Evolutionary conservation across 140 eudicot species (phyloP), one percentile per base, ranked within the genome.

Genomic region (Ambrosia hybrid): DNA sequence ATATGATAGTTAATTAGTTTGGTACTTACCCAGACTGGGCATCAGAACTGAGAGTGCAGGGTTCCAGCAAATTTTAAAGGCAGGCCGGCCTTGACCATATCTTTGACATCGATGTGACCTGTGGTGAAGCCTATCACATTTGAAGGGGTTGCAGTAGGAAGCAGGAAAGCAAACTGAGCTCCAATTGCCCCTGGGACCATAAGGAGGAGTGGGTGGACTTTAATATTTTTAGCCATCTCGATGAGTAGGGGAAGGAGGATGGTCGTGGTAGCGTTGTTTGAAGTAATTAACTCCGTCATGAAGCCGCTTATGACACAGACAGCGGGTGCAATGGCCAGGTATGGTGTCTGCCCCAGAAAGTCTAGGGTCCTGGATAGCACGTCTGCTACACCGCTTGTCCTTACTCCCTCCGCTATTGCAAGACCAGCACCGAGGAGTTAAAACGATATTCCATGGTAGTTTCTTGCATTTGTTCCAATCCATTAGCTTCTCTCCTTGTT

Each of bases 391-490:
- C 96, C 98, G 36, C 98, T 92, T 3, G 87, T 60, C 14, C 83
- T 87, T 62, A 92, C 96, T 37, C 98, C 98, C 13, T 87, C 92
- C 0, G 98, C 98, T 21, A 92, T 87, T 65, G 96, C 95, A 59
- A 92, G 87, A 17, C 96, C 98, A 4, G 98, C 96, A 6, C 98
- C 98, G 9, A 92, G 85, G 6, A 92, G 84, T n/a, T 33, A 92
- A 78, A 4, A 92, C 67, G 43, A 92, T 82, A 84, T 80, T 83
- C 98, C 96, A 92, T 52, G 96, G 98, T 41, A 92, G 26, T 64
- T 84, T 89, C 79, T 92, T 92, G 96, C 98, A 92, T 76, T 92
- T 89, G 82, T 84, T 85, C 98, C 98, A 92, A 79, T 92, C 98
- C 98, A 92, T 92, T 58, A 92, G 72, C 76, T 85, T 92, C 78